These are phyloP conservation scores for Auricularia sp. DNA, from an alignment of 768 basidiomycete genomes.

Conservation along the genomic window DNA sequence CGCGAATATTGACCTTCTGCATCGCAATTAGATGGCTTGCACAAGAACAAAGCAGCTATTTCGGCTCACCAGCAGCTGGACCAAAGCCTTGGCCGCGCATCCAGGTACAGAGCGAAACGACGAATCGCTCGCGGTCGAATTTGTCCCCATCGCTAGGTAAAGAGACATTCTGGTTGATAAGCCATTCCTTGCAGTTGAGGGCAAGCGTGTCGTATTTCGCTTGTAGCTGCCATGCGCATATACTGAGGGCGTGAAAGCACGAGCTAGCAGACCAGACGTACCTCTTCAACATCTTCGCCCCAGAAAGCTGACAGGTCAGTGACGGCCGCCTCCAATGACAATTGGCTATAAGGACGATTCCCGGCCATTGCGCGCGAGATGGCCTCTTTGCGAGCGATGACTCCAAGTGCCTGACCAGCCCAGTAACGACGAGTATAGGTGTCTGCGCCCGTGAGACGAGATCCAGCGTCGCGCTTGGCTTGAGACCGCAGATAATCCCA, in stretches of 20 bases:
- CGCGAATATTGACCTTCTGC: constrained; percentile 29
- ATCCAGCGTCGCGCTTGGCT: background rate
- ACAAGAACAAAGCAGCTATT: background rate
- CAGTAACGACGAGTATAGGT: constrained; percentile 37
- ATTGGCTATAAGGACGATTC: constrained; percentile 6
- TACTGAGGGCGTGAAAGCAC: background rate
- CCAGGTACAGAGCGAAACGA: constrained; percentile 37
- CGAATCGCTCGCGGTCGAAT: constrained; percentile 27
- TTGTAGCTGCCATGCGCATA: background rate
- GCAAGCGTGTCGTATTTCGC: background rate
- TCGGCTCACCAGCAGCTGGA: constrained; percentile 29
- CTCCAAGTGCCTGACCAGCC: constrained; percentile 34
- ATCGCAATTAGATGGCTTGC: constrained; percentile 1
- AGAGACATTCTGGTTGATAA: background rate
- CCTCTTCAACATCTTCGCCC: constrained; percentile 33
- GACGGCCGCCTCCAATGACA: constrained; percentile 36
- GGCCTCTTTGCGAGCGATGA: constrained; percentile 34
- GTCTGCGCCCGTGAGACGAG: background rate
- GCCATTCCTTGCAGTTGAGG: background rate
- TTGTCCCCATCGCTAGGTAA: constrained; percentile 1
- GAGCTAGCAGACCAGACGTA: constrained; percentile 13
- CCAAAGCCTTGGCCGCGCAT: constrained; percentile 40
- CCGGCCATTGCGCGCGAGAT: constrained; percentile 12
- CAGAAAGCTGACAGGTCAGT: constrained; percentile 45
- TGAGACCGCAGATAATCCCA: constrained; percentile 32